Evolutionary conservation across 768 basidiomycete species (phyloP).

Genomic region (Sutorius australiensis): DNA sequence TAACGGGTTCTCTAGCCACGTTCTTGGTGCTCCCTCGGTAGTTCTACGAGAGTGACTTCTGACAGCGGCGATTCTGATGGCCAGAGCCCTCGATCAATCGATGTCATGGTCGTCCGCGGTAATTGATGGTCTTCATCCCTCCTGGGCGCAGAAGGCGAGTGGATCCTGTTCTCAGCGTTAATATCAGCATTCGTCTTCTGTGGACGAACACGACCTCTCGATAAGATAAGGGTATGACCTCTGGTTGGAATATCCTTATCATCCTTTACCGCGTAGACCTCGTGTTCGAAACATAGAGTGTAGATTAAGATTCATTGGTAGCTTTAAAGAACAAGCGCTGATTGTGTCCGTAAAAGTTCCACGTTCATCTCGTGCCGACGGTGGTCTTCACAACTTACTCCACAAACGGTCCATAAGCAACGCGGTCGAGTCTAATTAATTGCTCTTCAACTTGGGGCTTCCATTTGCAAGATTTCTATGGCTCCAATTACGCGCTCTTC

Average conservation of each 20-base stretch:
- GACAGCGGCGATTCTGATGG: not conserved
- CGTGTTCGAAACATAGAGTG: not conserved
- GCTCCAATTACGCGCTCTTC: conserved; percentile 28
- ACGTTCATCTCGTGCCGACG: not conserved
- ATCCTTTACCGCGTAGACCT: not conserved
- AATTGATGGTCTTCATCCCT: not conserved
- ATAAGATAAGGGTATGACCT: not conserved
- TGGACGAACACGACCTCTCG: not conserved
- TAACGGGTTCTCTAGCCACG: not conserved
- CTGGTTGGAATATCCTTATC: not conserved
- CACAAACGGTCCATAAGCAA: not conserved
- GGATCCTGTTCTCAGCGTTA: too few species aligned
- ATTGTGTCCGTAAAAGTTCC: not conserved
- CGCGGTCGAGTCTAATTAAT: not conserved
- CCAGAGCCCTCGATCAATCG: not conserved
- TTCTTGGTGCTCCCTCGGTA: not conserved
- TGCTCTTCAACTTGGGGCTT: not conserved
- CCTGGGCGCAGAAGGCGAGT: too few species aligned
- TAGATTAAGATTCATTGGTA: not conserved
- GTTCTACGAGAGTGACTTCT: not conserved
- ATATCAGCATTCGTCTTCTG: not conserved
- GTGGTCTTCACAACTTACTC: not conserved
- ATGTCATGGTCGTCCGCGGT: not conserved
- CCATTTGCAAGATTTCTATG: conserved; percentile 13
- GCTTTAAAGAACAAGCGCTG: not conserved